These are phyloP conservation scores for Tricladium varicosporioides DNA, from an alignment of 2,329 filamentous ascomycete genomes.

Conservation along the genomic window DNA sequence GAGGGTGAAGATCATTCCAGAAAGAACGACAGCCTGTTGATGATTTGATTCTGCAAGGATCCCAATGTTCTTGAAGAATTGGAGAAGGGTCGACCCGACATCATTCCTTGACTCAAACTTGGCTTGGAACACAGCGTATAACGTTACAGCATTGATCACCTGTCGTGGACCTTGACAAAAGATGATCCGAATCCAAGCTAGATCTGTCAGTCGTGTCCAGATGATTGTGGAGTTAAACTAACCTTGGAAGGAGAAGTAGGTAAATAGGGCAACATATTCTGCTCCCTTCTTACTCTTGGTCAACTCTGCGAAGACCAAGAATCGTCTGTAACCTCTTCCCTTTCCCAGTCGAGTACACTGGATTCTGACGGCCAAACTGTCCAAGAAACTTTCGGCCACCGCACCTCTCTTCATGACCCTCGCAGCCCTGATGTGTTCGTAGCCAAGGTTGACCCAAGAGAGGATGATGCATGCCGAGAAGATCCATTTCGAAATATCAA, in stretches of 20 bases:
- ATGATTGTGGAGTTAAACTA: conserved; percentile 32
- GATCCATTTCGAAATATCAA: conserved; percentile 87
- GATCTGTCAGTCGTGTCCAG: conserved; percentile 11
- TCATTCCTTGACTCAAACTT: conserved; percentile 64
- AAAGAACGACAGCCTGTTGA: conserved; percentile 78
- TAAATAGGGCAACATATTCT: conserved; percentile 70
- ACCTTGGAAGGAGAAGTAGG: conserved; percentile 68
- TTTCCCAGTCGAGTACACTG: conserved; percentile 76
- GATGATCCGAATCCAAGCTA: conserved; percentile 83
- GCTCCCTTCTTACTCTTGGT: conserved; percentile 72
- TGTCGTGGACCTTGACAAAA: conserved; percentile 91
- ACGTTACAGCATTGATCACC: conserved; percentile 83
- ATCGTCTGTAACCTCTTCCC: conserved; percentile 81
- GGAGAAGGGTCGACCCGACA: conserved; percentile 62
- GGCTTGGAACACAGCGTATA: conserved; percentile 78
- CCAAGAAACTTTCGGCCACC: conserved; percentile 87
- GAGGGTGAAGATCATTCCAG: conserved; percentile 89
- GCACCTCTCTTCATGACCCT: conserved; percentile 81
- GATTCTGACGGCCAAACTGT: conserved; percentile 79
- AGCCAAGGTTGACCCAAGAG: conserved; percentile 78
- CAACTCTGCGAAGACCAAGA: conserved; percentile 69
- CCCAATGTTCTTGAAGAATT: conserved; percentile 82
- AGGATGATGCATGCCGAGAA: conserved; percentile 90
- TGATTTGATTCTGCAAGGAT: conserved; percentile 70
- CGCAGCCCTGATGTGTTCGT: conserved; percentile 76